These are phyloP conservation scores for Salix koriyanagi DNA, from an alignment of 345 rosid genomes.

Conservation along the genomic window DNA sequence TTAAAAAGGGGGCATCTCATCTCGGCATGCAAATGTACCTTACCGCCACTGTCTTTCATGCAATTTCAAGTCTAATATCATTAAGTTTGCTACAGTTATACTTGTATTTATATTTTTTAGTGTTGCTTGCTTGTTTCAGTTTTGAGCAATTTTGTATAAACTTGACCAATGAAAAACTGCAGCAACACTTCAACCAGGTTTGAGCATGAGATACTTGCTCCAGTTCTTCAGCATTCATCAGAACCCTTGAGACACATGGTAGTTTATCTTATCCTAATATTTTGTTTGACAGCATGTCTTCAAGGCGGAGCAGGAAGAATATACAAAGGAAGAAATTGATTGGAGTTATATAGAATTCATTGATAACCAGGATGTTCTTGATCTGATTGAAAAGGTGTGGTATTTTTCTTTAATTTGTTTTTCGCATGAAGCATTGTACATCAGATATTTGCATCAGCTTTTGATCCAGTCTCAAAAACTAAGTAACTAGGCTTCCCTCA, in stretches of 20 bases:
- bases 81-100: conserved; percentile 6
- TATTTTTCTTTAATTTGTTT: conserved; percentile 4
- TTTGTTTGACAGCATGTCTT: conserved; percentile 73
- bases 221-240: conserved; percentile 9
- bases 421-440: neutral
- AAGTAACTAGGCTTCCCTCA: neutral
- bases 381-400: conserved; percentile 89
- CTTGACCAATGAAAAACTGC: conserved; percentile 99
- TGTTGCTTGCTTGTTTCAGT: conserved; percentile 43
- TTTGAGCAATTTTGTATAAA: conserved; percentile 99
- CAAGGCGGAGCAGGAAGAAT: conserved; percentile 99
- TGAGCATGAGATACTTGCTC: neutral
- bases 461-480: neutral
- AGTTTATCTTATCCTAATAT: neutral
- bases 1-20: neutral
- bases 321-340: conserved; percentile 86
- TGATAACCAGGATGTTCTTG: conserved; percentile 89
- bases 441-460: neutral
- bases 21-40: neutral
- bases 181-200: conserved; percentile 99
- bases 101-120: conserved; percentile 14
- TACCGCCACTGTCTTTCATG: neutral
- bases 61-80: neutral
- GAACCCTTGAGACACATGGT: neutral
- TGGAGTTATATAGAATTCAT: conserved; percentile 99